Evolutionary conservation across 1,284 basidiomycete species (phyloP).

Genomic region (Cutaneotrichosporon mucoides): DNA sequence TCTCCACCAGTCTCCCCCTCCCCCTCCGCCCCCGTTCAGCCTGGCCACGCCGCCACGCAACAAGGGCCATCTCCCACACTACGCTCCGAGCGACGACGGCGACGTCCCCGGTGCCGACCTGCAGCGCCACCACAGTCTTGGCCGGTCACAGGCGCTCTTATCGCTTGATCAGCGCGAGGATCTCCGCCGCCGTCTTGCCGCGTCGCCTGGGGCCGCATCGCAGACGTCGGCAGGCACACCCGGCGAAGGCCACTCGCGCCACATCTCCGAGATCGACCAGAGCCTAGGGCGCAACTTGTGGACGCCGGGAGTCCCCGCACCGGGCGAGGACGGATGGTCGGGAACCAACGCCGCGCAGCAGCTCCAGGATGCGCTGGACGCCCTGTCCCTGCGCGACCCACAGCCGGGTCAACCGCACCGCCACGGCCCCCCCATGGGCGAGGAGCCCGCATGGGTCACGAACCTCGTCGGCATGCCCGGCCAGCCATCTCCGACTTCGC

Average conservation of each 20-base stretch:
- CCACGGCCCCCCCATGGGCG: slow-evolving; percentile 11
- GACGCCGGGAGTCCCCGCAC: slow-evolving; percentile 22
- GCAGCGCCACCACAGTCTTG: slow-evolving; percentile 47
- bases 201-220: slow-evolving; percentile 13
- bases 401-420: background rate
- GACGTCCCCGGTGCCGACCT: slow-evolving; percentile 28
- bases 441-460: slow-evolving; percentile 45
- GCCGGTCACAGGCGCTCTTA: slow-evolving; percentile 39
- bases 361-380: slow-evolving; percentile 44
- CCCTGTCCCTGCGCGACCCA: slow-evolving; percentile 19
- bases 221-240: slow-evolving; percentile 5
- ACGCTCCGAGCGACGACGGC: slow-evolving; percentile 21
- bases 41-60: slow-evolving; percentile 40
- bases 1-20: slow-evolving; percentile 9
- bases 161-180: slow-evolving; percentile 40
- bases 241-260: slow-evolving; percentile 12
- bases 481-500: slow-evolving; percentile 27
- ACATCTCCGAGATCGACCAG: slow-evolving; percentile 24
- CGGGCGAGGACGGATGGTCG: slow-evolving; percentile 36
- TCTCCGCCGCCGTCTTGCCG: slow-evolving; percentile 20
- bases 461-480: slow-evolving; percentile 41
- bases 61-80: slow-evolving; percentile 35
- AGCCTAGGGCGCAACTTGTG: slow-evolving; percentile 43
- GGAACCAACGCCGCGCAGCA: slow-evolving; percentile 23
- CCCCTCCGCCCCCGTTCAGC: slow-evolving; percentile 32